Base-by-base conservation (phyloP, 2,329 filamentous ascomycete genomes). In the Emydomyces testavorans region DNA sequence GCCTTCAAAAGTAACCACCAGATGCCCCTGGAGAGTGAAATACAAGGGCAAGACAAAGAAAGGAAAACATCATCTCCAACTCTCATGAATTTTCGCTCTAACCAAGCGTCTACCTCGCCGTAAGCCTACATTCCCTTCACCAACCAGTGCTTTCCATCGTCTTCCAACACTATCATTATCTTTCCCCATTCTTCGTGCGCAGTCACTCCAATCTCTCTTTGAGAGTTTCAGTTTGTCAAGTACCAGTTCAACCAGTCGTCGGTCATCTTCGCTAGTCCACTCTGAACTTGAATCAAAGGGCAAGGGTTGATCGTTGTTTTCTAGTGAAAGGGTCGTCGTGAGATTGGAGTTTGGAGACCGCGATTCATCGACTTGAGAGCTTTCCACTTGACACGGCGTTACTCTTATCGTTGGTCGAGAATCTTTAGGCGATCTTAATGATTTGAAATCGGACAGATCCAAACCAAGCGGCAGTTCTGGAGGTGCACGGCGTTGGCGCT, bases 381-480 rank as follows among this genome's bases (percentile, higher is more conserved):
- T n/a, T 37, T 46, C 34, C 15, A 26, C 6, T 18, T 47, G 45
- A 10, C 10, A 28, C 7, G 29, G 36, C 8, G 45, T 20, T 11
- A 28, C 16, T 5, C 10, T 4, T n/a, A 15, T 39, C 16, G 40
- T 31, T 42, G 32, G 20, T 28, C 31, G 16, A 35, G 18, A 23
- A 34, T 49, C 38, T 18, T 29, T 31, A 35, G 53, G 54, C 23
- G 52, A 51, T 34, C 65, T 57, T 7, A 71, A 59, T 3, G 66
- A 64, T 49, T 67, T 65, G 51, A 71, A 72, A 50, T 72, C 70
- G 15, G 65, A 60, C 10, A 58, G 61, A 6, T 62, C 62, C 6
- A 73, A 58, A 15, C 70, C 69, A 3, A 70, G 56, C 0, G 70
- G 70, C 28, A 73, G 55, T n/a, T 69, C 59, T 29, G 64, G 63